phyloP scores from a whole-genome alignment of 306 rosid species.

The Quercus robur region DNA sequence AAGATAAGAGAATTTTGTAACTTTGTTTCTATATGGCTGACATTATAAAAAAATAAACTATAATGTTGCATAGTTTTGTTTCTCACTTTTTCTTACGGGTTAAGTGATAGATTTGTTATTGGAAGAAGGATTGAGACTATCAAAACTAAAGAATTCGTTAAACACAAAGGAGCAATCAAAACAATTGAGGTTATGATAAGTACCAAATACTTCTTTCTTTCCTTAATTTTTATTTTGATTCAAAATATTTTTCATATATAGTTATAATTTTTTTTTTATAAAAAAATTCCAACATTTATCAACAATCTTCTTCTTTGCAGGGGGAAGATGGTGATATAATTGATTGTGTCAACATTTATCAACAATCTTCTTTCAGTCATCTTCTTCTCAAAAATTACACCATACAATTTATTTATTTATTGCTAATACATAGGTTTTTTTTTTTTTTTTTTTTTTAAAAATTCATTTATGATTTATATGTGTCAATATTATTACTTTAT shows the following conservation, averaged over 20 bases:
- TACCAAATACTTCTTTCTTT: too few species aligned
- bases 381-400: conserved; percentile 23
- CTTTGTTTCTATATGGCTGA: neutral
- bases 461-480: too few species aligned
- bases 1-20: neutral
- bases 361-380: conserved; percentile 22
- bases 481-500: too few species aligned
- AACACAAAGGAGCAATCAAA: neutral
- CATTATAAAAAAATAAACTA: too few species aligned
- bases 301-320: neutral
- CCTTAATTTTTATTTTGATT: too few species aligned
- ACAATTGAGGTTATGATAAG: too few species aligned
- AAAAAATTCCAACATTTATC: neutral
- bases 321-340: conserved; percentile 11
- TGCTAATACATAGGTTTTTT: neutral
- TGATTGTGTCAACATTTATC: conserved; percentile 25
- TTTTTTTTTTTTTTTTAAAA: too few species aligned
- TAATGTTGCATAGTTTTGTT: too few species aligned
- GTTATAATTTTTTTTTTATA: too few species aligned
- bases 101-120: neutral
- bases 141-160: neutral
- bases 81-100: neutral
- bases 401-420: conserved; percentile 3
- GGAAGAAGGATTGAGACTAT: neutral
- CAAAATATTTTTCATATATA: too few species aligned